Conservation (phyloP, 2,329 filamentous ascomycete genomes). For the Fusarium mundagurra region DNA sequence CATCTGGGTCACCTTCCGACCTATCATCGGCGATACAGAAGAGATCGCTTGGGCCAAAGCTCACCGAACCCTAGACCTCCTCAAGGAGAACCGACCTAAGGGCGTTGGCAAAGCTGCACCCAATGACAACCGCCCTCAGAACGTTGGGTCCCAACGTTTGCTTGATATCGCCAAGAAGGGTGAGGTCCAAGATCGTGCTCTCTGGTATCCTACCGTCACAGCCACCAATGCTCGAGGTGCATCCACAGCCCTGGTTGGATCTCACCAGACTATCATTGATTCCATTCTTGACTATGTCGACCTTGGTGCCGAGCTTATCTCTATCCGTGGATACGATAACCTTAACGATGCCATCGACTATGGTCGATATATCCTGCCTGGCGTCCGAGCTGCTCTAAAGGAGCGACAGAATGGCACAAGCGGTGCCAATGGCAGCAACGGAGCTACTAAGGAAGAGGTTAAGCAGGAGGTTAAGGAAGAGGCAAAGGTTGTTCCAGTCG, state of each 20-base stretch:
- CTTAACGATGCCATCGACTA: conserved; percentile 69
- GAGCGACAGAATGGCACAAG: conserved; percentile 36
- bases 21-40: conserved; percentile 69
- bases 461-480: neutral
- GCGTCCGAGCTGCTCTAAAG: conserved; percentile 53
- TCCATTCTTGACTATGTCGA: conserved; percentile 67
- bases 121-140: conserved; percentile 56
- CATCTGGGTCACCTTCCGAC: conserved; percentile 73
- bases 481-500: neutral
- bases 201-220: conserved; percentile 72
- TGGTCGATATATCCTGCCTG: conserved; percentile 64
- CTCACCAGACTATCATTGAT: conserved; percentile 61
- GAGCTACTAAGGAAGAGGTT: neutral
- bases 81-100: conserved; percentile 55
- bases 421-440: conserved; percentile 11
- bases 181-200: conserved; percentile 67
- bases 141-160: conserved; percentile 67
- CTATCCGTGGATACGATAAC: conserved; percentile 70
- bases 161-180: conserved; percentile 65
- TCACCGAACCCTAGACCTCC: conserved; percentile 62
- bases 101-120: conserved; percentile 44
- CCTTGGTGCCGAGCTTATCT: conserved; percentile 65
- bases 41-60: conserved; percentile 71
- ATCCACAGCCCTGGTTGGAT: conserved; percentile 67
- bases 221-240: conserved; percentile 69